Evolutionary conservation across 108 stramenopile genomes (phyloP), one percentile per base, ranked within the genome.

Genomic region (Cyclostephanos tholiformis): DNA sequence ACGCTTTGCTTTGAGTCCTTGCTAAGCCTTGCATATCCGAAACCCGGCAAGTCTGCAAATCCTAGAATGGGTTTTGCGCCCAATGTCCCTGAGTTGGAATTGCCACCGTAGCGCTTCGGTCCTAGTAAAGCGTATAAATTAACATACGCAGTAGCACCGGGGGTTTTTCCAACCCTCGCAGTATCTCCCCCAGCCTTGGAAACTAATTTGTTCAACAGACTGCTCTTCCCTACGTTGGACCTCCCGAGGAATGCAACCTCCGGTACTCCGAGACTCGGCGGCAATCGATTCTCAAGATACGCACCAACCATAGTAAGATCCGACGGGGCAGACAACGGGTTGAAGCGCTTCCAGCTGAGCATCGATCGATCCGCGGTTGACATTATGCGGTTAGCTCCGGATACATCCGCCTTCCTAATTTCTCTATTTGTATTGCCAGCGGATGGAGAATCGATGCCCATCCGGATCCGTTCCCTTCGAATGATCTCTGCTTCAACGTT

Each of bases 151-250:
- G 93, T 94, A 2, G 93, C 93, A 26, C 93, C 93, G 5, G 93
- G 93, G 29, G 93, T 94, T 59, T 94, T 94, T 43, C 93, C 93
- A 14, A 94, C 93, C 43, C 89, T 77, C 30, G 93, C 93, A 39
- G 67, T 51, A 62, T 89, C 89, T 16, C 75, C 79, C 11, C 69
- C 79, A 26, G 69, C 69, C 32, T 72, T 70, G 36, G 68, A 69
- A 11, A 75, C 75, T 19, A 80, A 64, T 36, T 50, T 69, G 55
- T 96, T 97, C 58, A 98, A 71, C 38, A 98, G 77, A 35, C 84
- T 85, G 23, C 88, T 90, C 75, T 97, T 98, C 19, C 98, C 98
- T 26, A 97, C 97, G 78, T 98, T 98, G 66, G 90, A 92, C 66
- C 96, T 73, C 16, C 98, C 98, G 26, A 95, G 58, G 74, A 97